A percentile compares a stretch with the other conserved stretches of the same genome.
Conservation (phyloP, 768 basidiomycete genomes). For the Pisolithus sp. region DNA sequence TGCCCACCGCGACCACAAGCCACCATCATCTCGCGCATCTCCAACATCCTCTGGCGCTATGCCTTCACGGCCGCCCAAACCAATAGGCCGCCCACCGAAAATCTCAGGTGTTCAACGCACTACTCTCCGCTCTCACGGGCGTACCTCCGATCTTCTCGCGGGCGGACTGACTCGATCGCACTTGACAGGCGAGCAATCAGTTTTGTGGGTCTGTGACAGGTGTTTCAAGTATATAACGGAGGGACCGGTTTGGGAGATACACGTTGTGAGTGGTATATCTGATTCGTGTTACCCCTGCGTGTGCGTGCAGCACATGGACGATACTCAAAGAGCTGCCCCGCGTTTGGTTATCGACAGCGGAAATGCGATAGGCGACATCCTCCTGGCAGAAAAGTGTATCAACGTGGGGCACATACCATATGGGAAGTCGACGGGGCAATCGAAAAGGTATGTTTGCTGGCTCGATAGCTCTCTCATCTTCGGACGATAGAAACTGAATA, state of each 20-base stretch:
- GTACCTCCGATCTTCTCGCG: constrained; percentile 67
- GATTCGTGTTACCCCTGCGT: constrained; percentile 10
- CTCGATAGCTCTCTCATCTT: not conserved
- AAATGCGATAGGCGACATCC: constrained; percentile 65
- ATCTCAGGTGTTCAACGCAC: constrained; percentile 47
- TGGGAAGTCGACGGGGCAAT: constrained; percentile 93
- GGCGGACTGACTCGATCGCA: constrained; percentile 51
- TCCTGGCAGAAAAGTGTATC: constrained; percentile 87
- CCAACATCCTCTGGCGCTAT: too few species aligned
- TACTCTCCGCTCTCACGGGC: constrained; percentile 55
- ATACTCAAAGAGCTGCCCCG: not conserved
- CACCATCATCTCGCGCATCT: not conserved
- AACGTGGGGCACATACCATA: constrained; percentile 81
- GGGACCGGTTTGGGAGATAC: constrained; percentile 61
- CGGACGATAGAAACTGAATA: not conserved
- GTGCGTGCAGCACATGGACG: not conserved
- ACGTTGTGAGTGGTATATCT: constrained; percentile 40
- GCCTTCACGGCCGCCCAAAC: constrained; percentile 5
- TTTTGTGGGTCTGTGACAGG: constrained; percentile 80
- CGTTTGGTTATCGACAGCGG: constrained; percentile 37
- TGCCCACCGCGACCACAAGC: constrained; percentile 7
- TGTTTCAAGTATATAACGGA: constrained; percentile 98
- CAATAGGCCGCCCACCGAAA: constrained; percentile 25
- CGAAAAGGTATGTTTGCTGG: constrained; percentile 57
- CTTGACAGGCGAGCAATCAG: constrained; percentile 40